Evolutionary conservation across 2,329 filamentous ascomycete species (phyloP), one percentile per base, ranked within the genome.

Genomic region (Nectriaceae sp.): DNA sequence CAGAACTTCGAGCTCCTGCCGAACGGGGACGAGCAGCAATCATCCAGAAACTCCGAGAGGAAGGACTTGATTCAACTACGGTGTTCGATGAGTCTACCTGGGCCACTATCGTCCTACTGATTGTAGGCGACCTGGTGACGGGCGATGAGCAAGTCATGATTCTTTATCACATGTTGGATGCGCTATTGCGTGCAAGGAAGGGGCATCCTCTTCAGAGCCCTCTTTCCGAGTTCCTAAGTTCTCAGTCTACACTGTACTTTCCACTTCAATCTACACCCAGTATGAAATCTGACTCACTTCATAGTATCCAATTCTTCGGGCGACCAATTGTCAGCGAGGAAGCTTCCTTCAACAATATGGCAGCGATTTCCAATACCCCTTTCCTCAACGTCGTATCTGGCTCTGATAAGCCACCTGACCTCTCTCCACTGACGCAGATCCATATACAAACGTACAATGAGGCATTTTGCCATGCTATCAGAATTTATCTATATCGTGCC

Each of bases 71-170:
- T 13, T 29, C 44, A 4, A 15, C 35, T 2, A 21, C 49, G 8
- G 40, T 43, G n/a, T 38, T 51, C 19, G 49, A 51, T 22, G 49
- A 48, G 11, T 40, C 44, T 2, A 51, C 49, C 8, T 51, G 49
- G 49, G 49, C 49, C 10, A 51, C 49, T 21, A 51, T 51, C 16
- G 5, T 51, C 19, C 41, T 51, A 20, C 41, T 51, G 3, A 51
- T 48, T 18, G 49, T 51, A 6, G 49, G 44, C 1, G 49, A 51
- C 24, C 37, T 51, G 4, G 42, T 51, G 10, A 39, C 44, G 6
- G 49, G 49, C 13, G 49, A 51, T 24, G 49, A 51, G 45, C 49
- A 51, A 40, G 45, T 51, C 44, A 51, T 51, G 49, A 51, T 51
- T 2, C 13, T 51, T 19, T 51, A 51, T 20, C 49, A 51, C 26